Evolutionary conservation across 2,329 filamentous ascomycete genomes (phyloP).

Genomic region (Aureobasidium sp.): DNA sequence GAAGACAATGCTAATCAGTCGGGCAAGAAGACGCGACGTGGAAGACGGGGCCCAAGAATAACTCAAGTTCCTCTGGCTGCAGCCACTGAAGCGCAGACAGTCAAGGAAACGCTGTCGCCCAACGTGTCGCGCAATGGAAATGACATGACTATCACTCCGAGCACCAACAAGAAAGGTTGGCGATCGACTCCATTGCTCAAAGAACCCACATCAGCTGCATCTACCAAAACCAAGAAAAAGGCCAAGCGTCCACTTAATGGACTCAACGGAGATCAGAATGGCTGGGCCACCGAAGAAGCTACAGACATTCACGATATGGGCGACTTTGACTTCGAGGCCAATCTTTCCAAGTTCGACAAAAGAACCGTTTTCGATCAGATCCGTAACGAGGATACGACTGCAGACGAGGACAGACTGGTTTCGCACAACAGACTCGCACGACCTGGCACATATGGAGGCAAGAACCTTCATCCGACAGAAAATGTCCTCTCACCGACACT

Average conservation of each 20-base stretch:
- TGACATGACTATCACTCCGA: conserved; percentile 29
- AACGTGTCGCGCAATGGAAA: conserved; percentile 31
- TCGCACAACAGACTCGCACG: conserved; percentile 66
- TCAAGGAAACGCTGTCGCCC: conserved; percentile 11
- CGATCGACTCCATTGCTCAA: conserved; percentile 61
- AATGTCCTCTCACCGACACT: conserved; percentile 67
- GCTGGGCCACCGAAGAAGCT: conserved; percentile 93
- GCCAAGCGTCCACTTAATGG: conserved; percentile 41
- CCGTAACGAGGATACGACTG: conserved; percentile 75
- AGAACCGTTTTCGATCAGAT: conserved; percentile 86
- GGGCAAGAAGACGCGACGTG: conserved; percentile 42
- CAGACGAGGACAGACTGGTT: conserved; percentile 86
- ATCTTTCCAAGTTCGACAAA: conserved; percentile 93
- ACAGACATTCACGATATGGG: conserved; percentile 89
- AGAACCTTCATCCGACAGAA: conserved; percentile 86
- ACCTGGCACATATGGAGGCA: conserved; percentile 55
- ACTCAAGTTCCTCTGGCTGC: conserved; percentile 16
- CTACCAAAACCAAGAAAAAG: conserved; percentile 33
- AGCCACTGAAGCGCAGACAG: conserved; percentile 24
- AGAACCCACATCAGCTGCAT: conserved; percentile 37
- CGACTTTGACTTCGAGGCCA: conserved; percentile 88
- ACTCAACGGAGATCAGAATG: conserved; percentile 55
- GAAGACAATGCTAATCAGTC: conserved; percentile 18
- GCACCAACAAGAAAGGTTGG: conserved; percentile 53
- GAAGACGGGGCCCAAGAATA: conserved; percentile 20